Evolutionary conservation across 2,329 filamentous ascomycete genomes (phyloP).

Genomic region (Cytospora piceicola): DNA sequence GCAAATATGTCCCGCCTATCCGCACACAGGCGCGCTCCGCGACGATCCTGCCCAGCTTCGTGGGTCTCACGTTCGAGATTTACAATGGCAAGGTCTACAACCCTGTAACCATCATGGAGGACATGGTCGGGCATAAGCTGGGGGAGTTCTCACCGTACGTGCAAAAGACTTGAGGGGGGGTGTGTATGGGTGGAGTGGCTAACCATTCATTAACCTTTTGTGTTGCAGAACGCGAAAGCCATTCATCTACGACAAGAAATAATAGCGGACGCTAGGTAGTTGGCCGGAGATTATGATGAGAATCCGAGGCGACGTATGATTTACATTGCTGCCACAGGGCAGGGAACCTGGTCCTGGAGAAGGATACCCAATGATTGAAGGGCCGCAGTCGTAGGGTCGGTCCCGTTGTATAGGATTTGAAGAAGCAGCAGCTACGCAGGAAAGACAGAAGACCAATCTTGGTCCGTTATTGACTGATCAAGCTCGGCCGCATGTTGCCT

Average conservation of each 20-base stretch:
- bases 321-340: background rate
- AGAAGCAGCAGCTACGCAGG: background rate
- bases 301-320: background rate
- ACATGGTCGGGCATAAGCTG: conserved; percentile 95
- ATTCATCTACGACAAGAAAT: conserved; percentile 55
- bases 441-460: background rate
- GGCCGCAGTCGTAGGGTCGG: background rate
- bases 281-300: background rate
- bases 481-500: background rate
- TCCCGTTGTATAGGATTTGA: background rate
- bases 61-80: conserved; percentile 85
- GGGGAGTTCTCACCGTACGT: conserved; percentile 89
- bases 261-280: background rate
- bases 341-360: background rate
- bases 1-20: conserved; percentile 71
- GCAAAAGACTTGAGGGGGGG: background rate
- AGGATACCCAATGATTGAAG: background rate
- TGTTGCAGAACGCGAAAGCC: conserved; percentile 58
- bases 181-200: background rate
- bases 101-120: conserved; percentile 83
- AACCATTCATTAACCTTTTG: background rate
- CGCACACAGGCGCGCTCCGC: conserved; percentile 85
- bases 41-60: conserved; percentile 90
- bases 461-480: background rate
- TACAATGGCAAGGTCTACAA: conserved; percentile 90